Evolutionary conservation across 2,329 filamentous ascomycete genomes (phyloP), one percentile per base, ranked within the genome.

Genomic region (Monilinia polystroma): DNA sequence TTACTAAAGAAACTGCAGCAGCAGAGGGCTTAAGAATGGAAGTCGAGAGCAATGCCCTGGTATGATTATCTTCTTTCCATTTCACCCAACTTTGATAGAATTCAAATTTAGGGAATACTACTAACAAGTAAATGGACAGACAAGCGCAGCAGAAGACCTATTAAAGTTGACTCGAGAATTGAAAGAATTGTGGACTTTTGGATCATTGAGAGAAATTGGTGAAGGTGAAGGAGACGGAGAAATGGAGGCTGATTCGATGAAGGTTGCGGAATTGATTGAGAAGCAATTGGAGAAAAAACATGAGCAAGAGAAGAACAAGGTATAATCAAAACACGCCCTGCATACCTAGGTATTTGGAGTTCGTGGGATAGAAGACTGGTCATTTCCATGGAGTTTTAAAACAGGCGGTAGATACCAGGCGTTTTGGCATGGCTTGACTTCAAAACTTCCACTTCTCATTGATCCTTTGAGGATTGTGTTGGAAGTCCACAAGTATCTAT

Each of bases 171-270:
- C 78, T 23, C 79, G 82, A 49, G 79, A 81, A 69, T 77, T 85
- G 66, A 82, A 83, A 69, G 79, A 81, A 65, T 76, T 84, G 32
- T 84, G 82, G 81, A 77, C 83, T 14, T 78, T 80, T 66, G 82
- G 83, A 2, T 79, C 82, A 1, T 75, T 84, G 32, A 78, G 78
- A 66, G 77, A 75, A 56, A 77, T 81, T 4, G 80, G 79, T 54
- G 79, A 82, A 60, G 79, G 79, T 49, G 78, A 80, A 63, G 70
- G 77, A 54, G 78, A 78, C 55, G 69, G 69, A 11, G 76, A 78
- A 66, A 80, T 81, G 43, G 73, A 75, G 47, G 70, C 70, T 4
- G 77, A 82, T 60, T 74, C 78, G 52, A 77, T 77, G 62, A 72
- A 70, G 60, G 74, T 74, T 32, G 72, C 71, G 29, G 70, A 73